These are phyloP conservation scores for Saprolegnia parasitica DNA, from an alignment of 352 stramenopile genomes.

Conservation along the genomic window DNA sequence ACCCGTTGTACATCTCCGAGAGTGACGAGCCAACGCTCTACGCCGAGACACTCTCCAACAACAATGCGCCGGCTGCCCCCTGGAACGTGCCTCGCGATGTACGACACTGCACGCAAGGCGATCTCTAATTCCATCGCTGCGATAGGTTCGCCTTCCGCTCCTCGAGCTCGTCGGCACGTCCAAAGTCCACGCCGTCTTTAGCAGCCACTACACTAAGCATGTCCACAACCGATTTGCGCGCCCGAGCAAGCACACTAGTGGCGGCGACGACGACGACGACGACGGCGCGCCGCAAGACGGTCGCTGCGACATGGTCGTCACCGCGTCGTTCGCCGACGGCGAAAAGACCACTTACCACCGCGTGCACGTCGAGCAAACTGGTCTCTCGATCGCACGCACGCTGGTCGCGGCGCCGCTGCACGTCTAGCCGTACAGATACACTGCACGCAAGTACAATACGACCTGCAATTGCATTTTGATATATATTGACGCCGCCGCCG, in stretches of 20 bases:
- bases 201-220: neutral
- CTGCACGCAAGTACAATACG: too few species aligned
- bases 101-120: too few species aligned
- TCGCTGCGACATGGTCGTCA: conserved; percentile 11
- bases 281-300: neutral
- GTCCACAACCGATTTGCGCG: conserved; percentile 3
- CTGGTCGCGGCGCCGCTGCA: neutral
- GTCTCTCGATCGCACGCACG: conserved; percentile 8
- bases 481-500: neutral
- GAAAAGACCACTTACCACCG: conserved; percentile 1
- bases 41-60: neutral
- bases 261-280: conserved; percentile 6
- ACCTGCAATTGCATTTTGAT: too few species aligned
- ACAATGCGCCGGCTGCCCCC: neutral
- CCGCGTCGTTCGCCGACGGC: conserved; percentile 6
- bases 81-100: conserved; percentile 9
- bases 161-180: conserved; percentile 15
- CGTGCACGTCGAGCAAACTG: conserved; percentile 26
- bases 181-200: conserved; percentile 24
- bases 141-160: conserved; percentile 9
- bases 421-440: too few species aligned
- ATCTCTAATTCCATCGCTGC: neutral
- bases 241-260: neutral
- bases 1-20: conserved; percentile 33
- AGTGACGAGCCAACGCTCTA: neutral